Base-by-base conservation (phyloP, 2,329 filamentous ascomycete species). In the Trichothecium sympodiale region DNA sequence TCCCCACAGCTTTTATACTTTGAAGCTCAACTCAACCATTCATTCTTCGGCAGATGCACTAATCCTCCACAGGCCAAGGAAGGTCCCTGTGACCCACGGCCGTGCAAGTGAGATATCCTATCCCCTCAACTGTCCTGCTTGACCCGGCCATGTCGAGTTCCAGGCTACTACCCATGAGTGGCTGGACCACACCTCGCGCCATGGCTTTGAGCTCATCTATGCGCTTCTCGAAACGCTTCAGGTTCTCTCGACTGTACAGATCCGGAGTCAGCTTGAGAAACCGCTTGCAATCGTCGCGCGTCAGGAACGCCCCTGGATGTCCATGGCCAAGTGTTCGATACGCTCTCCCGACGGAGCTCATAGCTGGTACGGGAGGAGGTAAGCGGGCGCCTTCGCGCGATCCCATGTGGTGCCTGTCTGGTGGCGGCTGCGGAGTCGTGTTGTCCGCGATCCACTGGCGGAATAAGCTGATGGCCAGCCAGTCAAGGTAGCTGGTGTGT, bases 391-490 rank as follows among this genome's bases (percentile, higher is more conserved):
- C 43, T 31, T 57, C 52, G 33, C 53, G 51, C 20, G 52, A 50
- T 34, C 46, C 40, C 10, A 25, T 25, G 6, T 25, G 20, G 20
- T 10, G 20, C 20, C 20, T 6, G 20, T 25, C 20, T 43, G 55
- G 46, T 36, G 57, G 38, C 10, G 61, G 75, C 4, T 80, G 71
- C 0, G 85, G 81, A 2, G 83, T 81, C 4, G 84, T 94, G 55
- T 87, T 89, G 49, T 95, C 88, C 4, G 86, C 85, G 6, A 95
- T 68, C 87, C 88, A 95, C 57, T 94, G 86, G 4, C 89, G 74
- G 60, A 95, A 96, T 10, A 94, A 65, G 29, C 77, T 84, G 33
- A 94, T 76, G 14, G 78, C 86, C 6, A 94, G 73, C 88, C 88
- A 95, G 58, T 94, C 86, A 16, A 94, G 67, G 55, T 88, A 94